Conservation (phyloP, 2,329 filamentous ascomycete genomes). For the Purpureocillium takamizusanense region DNA sequence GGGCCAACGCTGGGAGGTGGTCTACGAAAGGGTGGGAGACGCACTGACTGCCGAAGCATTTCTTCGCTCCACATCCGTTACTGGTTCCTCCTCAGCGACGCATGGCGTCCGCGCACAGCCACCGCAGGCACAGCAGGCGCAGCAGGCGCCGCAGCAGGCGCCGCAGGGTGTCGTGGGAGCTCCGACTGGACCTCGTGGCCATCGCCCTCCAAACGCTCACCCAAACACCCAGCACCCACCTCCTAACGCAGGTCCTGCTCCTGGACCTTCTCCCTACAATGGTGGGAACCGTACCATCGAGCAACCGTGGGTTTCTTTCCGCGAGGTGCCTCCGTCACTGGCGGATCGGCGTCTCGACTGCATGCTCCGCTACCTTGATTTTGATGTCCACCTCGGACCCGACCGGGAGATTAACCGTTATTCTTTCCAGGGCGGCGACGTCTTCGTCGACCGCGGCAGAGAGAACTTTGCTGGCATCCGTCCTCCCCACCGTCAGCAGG, state of each 20-base stretch:
- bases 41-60: constrained; percentile 39
- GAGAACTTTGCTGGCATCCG: constrained; percentile 60
- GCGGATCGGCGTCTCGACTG: constrained; percentile 55
- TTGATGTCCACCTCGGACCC: constrained; percentile 28
- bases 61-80: constrained; percentile 5
- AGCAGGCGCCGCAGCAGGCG: too few species aligned
- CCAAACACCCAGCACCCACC: too few species aligned
- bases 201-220: constrained; percentile 9
- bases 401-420: constrained; percentile 55
- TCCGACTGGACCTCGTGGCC: constrained; percentile 25
- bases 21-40: constrained; percentile 52
- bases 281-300: not conserved
- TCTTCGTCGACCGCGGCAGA: constrained; percentile 62
- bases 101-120: constrained; percentile 7
- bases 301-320: not conserved
- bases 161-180: constrained; percentile 19
- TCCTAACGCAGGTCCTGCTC: constrained; percentile 4
- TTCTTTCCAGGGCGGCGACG: constrained; percentile 59
- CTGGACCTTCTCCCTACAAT: constrained; percentile 2
- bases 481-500: constrained; percentile 43
- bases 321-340: constrained; percentile 21
- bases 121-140: not conserved
- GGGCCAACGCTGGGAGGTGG: constrained; percentile 58
- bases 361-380: constrained; percentile 38
- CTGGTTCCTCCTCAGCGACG: constrained; percentile 3